Evolutionary conservation across 176 grass and related monocot genomes (phyloP).

Genomic region (Elaeis guineensis): DNA sequence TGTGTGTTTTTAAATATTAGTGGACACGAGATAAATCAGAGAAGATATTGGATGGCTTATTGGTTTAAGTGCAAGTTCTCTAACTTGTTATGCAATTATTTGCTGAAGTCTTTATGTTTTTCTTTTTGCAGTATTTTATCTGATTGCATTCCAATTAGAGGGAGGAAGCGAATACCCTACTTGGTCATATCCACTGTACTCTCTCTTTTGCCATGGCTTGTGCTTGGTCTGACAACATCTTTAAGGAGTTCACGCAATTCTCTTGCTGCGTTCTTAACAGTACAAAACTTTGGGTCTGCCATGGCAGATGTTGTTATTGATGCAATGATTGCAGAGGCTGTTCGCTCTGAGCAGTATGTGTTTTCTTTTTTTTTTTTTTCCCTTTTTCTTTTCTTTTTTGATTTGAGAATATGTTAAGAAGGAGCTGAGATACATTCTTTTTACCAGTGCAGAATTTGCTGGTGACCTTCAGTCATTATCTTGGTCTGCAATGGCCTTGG

Average conservation of each 20-base stretch:
- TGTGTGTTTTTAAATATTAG: too few species aligned
- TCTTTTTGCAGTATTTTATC: conserved; percentile 50
- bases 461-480: conserved; percentile 78
- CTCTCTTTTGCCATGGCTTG: conserved; percentile 55
- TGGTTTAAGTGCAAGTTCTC: too few species aligned
- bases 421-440: conserved; percentile 1
- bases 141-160: conserved; percentile 63
- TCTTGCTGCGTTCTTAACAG: conserved; percentile 39
- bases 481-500: conserved; percentile 69
- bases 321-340: conserved; percentile 77
- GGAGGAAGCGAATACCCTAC: conserved; percentile 55
- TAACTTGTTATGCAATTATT: too few species aligned
- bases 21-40: too few species aligned
- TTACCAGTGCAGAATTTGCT: conserved; percentile 59
- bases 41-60: too few species aligned
- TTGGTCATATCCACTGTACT: conserved; percentile 57
- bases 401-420: conserved; percentile 1
- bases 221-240: conserved; percentile 41
- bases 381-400: neutral
- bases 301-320: conserved; percentile 81
- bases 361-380: conserved; percentile 13
- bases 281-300: conserved; percentile 72
- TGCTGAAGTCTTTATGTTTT: neutral
- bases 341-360: conserved; percentile 46
- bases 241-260: conserved; percentile 46